Percentiles rank a stretch among this genome's conserved stretches.
Conservation (phyloP, 1,284 basidiomycete species). For the Schizophyllum amplum region DNA sequence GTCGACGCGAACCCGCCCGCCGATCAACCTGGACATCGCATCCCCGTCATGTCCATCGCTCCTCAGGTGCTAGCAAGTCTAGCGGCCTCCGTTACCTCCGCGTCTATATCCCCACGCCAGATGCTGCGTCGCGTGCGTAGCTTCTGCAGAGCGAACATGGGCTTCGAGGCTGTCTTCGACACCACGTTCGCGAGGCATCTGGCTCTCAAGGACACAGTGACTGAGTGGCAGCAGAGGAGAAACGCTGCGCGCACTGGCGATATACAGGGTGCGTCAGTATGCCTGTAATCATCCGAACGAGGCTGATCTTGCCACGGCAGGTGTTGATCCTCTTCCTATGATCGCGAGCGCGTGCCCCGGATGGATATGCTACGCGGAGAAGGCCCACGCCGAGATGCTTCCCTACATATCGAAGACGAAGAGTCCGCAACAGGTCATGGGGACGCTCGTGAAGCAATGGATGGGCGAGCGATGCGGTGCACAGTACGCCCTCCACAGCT, state of each 20-base stretch:
- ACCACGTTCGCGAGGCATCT: conserved; percentile 93
- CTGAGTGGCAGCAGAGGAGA: conserved; percentile 68
- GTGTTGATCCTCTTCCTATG: conserved; percentile 63
- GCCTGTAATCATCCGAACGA: not conserved
- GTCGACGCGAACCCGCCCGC: conserved; percentile 48
- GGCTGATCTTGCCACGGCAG: not conserved
- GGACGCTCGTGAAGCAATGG: conserved; percentile 86
- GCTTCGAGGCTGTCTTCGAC: conserved; percentile 79
- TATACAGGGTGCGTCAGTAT: conserved; percentile 3
- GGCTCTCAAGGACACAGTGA: conserved; percentile 73
- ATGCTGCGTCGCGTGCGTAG: conserved; percentile 61
- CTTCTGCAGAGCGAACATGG: conserved; percentile 55
- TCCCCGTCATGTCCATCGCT: conserved; percentile 80
- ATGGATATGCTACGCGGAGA: conserved; percentile 99
- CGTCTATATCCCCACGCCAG: conserved; percentile 45
- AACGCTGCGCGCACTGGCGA: conserved; percentile 29
- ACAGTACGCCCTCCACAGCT: conserved; percentile 40
- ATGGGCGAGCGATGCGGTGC: conserved; percentile 58
- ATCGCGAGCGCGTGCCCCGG: conserved; percentile 95
- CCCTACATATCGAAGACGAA: conserved; percentile 86
- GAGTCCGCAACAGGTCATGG: conserved; percentile 93
- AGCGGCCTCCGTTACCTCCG: conserved; percentile 55
- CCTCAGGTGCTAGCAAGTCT: conserved; percentile 92
- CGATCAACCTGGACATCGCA: conserved; percentile 32
- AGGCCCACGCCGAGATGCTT: conserved; percentile 90